A percentile compares a stretch with the other conserved stretches of the same genome.
Conservation (phyloP, 176 grass and related monocot genomes). For the Oryza meyeriana region DNA sequence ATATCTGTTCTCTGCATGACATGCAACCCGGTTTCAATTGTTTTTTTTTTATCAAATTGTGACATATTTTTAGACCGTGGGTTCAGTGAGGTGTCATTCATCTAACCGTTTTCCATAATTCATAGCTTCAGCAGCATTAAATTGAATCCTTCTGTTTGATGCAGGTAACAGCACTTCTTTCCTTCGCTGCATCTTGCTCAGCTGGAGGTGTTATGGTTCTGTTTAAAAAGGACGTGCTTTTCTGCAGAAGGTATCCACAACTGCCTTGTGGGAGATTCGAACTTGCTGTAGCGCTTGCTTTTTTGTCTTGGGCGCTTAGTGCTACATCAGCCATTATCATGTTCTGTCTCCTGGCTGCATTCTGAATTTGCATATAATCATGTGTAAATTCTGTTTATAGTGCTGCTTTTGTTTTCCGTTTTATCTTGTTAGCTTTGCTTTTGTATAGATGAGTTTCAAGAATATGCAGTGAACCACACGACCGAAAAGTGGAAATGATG, state of each 20-base stretch:
- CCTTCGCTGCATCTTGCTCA: slow-evolving; percentile 83
- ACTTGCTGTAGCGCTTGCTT: slow-evolving; percentile 71
- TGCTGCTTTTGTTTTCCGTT: neutral
- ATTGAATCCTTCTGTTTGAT: neutral
- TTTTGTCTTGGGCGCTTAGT: slow-evolving; percentile 76
- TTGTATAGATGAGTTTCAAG: slow-evolving; percentile 14
- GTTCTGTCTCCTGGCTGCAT: slow-evolving; percentile 77
- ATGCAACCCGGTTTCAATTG: neutral
- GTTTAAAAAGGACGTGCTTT: slow-evolving; percentile 64
- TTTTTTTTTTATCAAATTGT: neutral
- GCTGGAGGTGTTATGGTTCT: slow-evolving; percentile 75
- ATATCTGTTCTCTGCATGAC: neutral
- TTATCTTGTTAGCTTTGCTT: slow-evolving; percentile 22
- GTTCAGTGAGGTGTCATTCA: neutral
- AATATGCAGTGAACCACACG: slow-evolving; percentile 18
- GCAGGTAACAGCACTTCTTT: slow-evolving; percentile 79
- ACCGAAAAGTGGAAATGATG: slow-evolving; percentile 12
- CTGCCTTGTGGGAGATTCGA: slow-evolving; percentile 64
- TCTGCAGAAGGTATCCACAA: slow-evolving; percentile 61
- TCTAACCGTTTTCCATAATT: neutral
- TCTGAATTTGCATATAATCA: slow-evolving; percentile 40
- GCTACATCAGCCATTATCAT: slow-evolving; percentile 78
- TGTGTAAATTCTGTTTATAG: slow-evolving; percentile 48
- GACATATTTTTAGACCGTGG: neutral
- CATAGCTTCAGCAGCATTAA: slow-evolving; percentile 2